These are phyloP conservation scores for Aspergillus saccharolyticus DNA, from an alignment of 495 filamentous ascomycete species.

Conservation along the genomic window DNA sequence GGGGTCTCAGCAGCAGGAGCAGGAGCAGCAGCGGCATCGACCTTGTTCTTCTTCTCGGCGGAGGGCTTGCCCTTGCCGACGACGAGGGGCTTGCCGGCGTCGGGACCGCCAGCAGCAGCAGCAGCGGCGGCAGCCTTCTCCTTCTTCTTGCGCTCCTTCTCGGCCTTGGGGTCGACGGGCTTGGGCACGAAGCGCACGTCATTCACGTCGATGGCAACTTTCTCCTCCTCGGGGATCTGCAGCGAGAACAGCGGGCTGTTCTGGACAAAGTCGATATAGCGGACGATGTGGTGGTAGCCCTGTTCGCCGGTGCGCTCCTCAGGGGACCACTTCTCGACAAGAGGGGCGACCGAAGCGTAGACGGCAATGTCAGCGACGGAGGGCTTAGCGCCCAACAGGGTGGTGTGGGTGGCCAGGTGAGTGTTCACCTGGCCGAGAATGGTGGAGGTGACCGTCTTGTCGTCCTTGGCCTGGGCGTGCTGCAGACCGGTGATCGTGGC, in stretches of 20 bases:
- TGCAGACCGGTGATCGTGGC: constrained; percentile 66
- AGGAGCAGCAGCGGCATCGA: constrained; percentile 15
- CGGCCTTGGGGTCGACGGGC: constrained; percentile 75
- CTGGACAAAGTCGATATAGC: constrained; percentile 90
- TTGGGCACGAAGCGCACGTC: constrained; percentile 79
- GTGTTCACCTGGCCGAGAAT: constrained; percentile 73
- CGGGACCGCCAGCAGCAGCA: constrained; percentile 17
- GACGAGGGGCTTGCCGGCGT: constrained; percentile 35
- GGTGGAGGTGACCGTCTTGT: constrained; percentile 44
- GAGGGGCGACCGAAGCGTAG: constrained; percentile 73
- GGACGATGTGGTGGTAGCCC: constrained; percentile 87
- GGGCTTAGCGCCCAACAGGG: constrained; percentile 83
- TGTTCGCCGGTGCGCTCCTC: constrained; percentile 89
- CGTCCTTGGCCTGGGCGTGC: constrained; percentile 49
- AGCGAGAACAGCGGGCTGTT: constrained; percentile 76
- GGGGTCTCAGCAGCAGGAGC: constrained; percentile 12
- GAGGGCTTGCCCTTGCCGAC: constrained; percentile 47
- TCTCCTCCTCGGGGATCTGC: constrained; percentile 65
- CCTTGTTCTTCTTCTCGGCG: constrained; percentile 21
- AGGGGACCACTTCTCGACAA: constrained; percentile 72
- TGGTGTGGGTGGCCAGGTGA: constrained; percentile 83
- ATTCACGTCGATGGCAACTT: constrained; percentile 71
- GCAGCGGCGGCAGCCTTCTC: constrained; percentile 71
- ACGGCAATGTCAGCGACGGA: constrained; percentile 84
- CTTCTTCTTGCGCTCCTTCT: constrained; percentile 85